These are phyloP conservation scores for Chalaropsis thielavioides DNA, from an alignment of 2,329 filamentous ascomycete species.

Conservation along the genomic window DNA sequence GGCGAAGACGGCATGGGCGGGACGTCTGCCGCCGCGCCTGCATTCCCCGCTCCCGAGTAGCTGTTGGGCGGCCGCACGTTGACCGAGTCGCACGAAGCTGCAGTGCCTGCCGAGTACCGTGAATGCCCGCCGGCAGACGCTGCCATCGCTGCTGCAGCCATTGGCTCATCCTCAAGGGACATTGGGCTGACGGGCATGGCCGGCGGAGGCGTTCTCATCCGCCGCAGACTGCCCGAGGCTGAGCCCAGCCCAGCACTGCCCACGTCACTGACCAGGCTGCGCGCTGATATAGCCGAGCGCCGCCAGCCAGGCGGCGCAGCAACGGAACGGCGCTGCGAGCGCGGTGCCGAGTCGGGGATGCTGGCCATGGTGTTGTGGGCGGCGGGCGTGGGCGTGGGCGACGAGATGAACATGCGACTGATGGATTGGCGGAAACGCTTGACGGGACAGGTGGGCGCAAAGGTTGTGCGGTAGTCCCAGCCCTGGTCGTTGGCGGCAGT, in stretches of 20 bases:
- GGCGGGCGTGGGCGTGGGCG: background rate
- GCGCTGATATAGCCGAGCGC: background rate
- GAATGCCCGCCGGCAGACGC: background rate
- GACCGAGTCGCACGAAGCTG: constrained; percentile 1
- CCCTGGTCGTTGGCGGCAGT: background rate
- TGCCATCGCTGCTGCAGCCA: too few species aligned
- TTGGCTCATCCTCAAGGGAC: background rate
- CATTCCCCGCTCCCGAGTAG: background rate
- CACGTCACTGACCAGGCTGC: background rate
- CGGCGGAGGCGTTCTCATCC: background rate
- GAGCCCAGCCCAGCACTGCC: background rate
- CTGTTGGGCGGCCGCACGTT: constrained; percentile 9
- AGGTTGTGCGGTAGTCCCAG: constrained; percentile 15
- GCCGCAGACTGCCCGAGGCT: background rate
- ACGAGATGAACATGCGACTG: constrained; percentile 4
- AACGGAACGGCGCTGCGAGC: background rate
- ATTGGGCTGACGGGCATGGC: background rate
- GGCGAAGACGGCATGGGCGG: background rate
- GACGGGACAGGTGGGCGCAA: constrained; percentile 3
- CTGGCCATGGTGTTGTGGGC: background rate
- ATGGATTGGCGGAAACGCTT: constrained; percentile 11
- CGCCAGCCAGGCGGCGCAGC: constrained; percentile 9
- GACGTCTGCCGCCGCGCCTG: background rate
- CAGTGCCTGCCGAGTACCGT: background rate
- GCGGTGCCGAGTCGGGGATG: background rate